phyloP scores from a whole-genome alignment of 2,329 filamentous ascomycete species.

The Alternaria burnsii region DNA sequence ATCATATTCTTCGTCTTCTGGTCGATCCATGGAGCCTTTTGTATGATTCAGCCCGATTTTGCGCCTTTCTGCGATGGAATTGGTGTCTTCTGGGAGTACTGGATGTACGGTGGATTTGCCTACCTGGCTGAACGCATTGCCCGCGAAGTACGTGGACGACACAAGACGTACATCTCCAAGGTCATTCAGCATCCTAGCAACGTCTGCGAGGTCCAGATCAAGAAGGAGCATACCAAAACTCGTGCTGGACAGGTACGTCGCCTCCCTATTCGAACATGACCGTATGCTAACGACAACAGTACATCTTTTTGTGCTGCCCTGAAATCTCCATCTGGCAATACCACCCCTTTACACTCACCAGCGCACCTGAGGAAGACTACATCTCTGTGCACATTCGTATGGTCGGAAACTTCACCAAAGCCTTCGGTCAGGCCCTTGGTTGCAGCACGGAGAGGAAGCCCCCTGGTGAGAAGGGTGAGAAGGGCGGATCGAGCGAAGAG shows the following conservation, averaged over 20 bases:
- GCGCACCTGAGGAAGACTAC: slow-evolving; percentile 88
- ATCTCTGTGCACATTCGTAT: slow-evolving; percentile 86
- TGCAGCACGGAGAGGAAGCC: slow-evolving; percentile 73
- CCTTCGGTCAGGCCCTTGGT: slow-evolving; percentile 73
- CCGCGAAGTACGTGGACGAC: slow-evolving; percentile 78
- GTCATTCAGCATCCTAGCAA: slow-evolving; percentile 90
- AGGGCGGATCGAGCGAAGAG: slow-evolving; percentile 69
- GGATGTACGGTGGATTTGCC: slow-evolving; percentile 82
- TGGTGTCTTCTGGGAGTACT: slow-evolving; percentile 89
- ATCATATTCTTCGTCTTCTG: slow-evolving; percentile 90
- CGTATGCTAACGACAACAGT: slow-evolving; percentile 54
- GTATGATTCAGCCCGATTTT: slow-evolving; percentile 87
- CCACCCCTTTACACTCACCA: slow-evolving; percentile 86
- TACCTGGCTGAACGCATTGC: slow-evolving; percentile 83
- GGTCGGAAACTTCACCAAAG: slow-evolving; percentile 81
- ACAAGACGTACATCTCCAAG: slow-evolving; percentile 88
- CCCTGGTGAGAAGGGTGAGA: slow-evolving; percentile 53
- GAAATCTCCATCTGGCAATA: slow-evolving; percentile 89
- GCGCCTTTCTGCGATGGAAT: slow-evolving; percentile 79
- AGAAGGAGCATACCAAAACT: slow-evolving; percentile 86
- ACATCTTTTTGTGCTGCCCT: slow-evolving; percentile 89
- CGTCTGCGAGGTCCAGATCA: slow-evolving; percentile 90
- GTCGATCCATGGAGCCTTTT: slow-evolving; percentile 88
- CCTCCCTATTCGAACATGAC: background rate
- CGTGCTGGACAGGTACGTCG: slow-evolving; percentile 69